Conservation (phyloP, 768 basidiomycete genomes). For the Hydnomerulius pinastri region DNA sequence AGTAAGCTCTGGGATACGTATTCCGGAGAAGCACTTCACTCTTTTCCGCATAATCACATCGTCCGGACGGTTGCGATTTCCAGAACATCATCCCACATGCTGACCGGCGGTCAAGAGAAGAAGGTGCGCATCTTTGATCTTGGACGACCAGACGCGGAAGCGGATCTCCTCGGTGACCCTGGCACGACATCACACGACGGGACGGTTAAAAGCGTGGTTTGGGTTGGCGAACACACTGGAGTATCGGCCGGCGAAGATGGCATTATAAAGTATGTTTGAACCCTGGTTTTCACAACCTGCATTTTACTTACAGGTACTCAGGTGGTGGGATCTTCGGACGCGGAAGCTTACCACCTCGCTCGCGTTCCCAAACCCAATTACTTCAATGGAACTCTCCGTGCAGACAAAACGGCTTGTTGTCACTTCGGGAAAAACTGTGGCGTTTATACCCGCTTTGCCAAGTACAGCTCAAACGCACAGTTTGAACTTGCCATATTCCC, state of each 20-base stretch:
- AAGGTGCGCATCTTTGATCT: constrained; percentile 96
- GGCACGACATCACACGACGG: constrained; percentile 77
- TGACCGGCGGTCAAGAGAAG: constrained; percentile 97
- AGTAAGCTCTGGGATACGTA: constrained; percentile 98
- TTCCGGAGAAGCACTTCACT: constrained; percentile 82
- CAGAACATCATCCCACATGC: constrained; percentile 62
- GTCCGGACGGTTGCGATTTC: constrained; percentile 93
- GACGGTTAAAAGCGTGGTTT: constrained; percentile 89
- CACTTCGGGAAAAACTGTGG: constrained; percentile 89
- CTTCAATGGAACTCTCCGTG: constrained; percentile 90
- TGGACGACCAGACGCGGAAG: constrained; percentile 80
- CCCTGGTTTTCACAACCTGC: background rate
- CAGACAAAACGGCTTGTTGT: constrained; percentile 84
- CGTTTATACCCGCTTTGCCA: constrained; percentile 81
- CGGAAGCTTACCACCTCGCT: constrained; percentile 69
- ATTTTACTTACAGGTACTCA: constrained; percentile 34
- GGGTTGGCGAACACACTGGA: constrained; percentile 85
- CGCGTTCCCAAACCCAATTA: constrained; percentile 77
- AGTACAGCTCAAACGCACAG: constrained; percentile 68
- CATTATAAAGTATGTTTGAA: constrained; percentile 67
- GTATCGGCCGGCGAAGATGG: constrained; percentile 94
- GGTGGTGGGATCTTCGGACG: constrained; percentile 97
- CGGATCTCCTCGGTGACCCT: constrained; percentile 71
- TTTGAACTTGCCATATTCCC: constrained; percentile 78
- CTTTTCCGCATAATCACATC: constrained; percentile 98